These are phyloP conservation scores for Pyrenula massariospora DNA, from an alignment of 495 filamentous ascomycete genomes.

Conservation along the genomic window DNA sequence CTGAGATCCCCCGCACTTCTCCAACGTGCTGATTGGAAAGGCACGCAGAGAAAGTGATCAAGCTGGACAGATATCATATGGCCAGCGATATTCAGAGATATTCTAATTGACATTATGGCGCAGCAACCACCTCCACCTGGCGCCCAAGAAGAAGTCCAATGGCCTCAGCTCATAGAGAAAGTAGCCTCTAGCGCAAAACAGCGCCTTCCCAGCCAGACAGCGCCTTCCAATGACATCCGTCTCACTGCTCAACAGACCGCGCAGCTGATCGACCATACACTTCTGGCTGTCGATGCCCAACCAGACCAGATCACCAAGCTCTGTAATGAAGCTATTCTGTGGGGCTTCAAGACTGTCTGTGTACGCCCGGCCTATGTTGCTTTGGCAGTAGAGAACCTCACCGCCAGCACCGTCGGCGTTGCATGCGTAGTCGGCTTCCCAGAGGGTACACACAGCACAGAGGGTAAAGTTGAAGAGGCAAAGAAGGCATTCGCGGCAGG, in stretches of 20 bases:
- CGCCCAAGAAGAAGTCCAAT: neutral
- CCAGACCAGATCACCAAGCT: slow-evolving; percentile 43
- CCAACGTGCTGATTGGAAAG: too few relatives aligned
- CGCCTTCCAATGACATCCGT: neutral
- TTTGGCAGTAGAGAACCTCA: slow-evolving; percentile 39
- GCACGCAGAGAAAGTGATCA: too few relatives aligned
- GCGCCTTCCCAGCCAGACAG: neutral
- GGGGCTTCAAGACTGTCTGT: slow-evolving; percentile 51
- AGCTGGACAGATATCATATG: too few relatives aligned
- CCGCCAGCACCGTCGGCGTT: slow-evolving; percentile 34
- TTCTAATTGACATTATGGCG: too few relatives aligned
- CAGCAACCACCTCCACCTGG: too few relatives aligned
- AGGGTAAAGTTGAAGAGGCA: slow-evolving; percentile 43
- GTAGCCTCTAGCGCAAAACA: neutral
- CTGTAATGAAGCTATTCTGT: slow-evolving; percentile 47
- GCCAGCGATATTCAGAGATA: too few relatives aligned
- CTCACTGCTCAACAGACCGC: slow-evolving; percentile 7
- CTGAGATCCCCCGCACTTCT: too few relatives aligned
- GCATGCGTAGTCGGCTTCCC: slow-evolving; percentile 60
- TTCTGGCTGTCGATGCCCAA: slow-evolving; percentile 43
- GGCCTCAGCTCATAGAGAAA: neutral
- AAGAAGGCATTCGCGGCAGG: slow-evolving; percentile 42
- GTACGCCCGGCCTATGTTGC: slow-evolving; percentile 41
- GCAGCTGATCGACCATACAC: slow-evolving; percentile 52
- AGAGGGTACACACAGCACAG: slow-evolving; percentile 44